Percentiles rank a stretch among this genome's conserved stretches.
These are phyloP conservation scores for Carex myosuroides DNA, from an alignment of 176 grass and related monocot species.

Conservation along the genomic window DNA sequence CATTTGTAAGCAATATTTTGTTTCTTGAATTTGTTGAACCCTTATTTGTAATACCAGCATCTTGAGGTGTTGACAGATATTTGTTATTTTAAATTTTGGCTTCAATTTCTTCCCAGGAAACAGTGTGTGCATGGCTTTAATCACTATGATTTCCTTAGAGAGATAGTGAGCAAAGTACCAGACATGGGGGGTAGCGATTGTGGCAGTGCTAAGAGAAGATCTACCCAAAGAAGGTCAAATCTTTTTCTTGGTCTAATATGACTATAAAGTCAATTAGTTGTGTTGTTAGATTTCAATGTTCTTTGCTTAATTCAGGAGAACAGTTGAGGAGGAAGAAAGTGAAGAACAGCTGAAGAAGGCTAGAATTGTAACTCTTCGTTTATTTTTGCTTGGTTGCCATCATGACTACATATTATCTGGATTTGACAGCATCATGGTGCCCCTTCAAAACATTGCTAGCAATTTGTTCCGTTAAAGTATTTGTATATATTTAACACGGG, in stretches of 20 bases:
- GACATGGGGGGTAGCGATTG: slow-evolving; percentile 28
- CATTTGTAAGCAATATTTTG: slow-evolving; percentile 24
- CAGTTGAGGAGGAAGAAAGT: background rate
- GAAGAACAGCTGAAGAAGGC: slow-evolving; percentile 1
- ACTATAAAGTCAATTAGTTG: background rate
- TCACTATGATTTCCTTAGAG: slow-evolving; percentile 43
- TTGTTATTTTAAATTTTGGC: background rate
- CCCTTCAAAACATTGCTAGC: background rate
- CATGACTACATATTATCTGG: background rate
- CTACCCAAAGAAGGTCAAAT: slow-evolving; percentile 20
- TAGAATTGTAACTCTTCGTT: background rate
- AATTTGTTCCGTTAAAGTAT: background rate
- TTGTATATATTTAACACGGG: background rate
- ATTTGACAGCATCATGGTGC: background rate
- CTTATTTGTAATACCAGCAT: background rate
- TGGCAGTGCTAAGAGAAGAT: slow-evolving; percentile 20
- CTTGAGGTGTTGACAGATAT: background rate
- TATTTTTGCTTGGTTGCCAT: background rate
- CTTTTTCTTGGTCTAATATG: background rate
- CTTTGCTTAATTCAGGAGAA: background rate
- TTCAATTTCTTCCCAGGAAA: slow-evolving; percentile 25
- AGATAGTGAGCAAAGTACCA: slow-evolving; percentile 38
- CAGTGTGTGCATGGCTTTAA: slow-evolving; percentile 34
- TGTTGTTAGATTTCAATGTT: background rate
- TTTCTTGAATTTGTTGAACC: background rate